Base-by-base conservation (phyloP, 2,329 filamentous ascomycete species). In the Gaeumannomyces sp. region DNA sequence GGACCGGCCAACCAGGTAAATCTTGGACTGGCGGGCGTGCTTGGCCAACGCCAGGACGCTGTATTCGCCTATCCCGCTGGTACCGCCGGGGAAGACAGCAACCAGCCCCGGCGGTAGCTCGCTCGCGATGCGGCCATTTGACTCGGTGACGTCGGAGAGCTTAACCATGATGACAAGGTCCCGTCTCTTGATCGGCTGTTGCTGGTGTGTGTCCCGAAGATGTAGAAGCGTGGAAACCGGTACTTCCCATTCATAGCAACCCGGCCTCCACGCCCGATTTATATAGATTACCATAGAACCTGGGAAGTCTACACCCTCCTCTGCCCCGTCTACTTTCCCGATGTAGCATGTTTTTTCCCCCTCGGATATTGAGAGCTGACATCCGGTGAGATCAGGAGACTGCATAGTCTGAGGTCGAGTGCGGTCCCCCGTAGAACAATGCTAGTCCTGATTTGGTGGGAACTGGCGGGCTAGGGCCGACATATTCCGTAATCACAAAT, bases 41-140 rank as follows among this genome's bases (percentile, higher is more conserved):
- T 75, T 73, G 3, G 78, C 78, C 60, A 84, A 80, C 5, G 76
- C 71, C 65, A 77, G 78, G 5, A 83, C 69, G 0, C 81, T 79
- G 58, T 73, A 74, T 68, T 81, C 79, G 59, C 82, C 82, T 60
- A 85, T 79, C 53, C 82, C 82, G 33, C 75, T 80, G 4, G 82
- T 84, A 27, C 74, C 81, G 28, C 83, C 82, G 10, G 80, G 77
- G 66, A 84, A 83, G 65, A 83, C 77, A 19, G 78, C 81, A 11
- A 82, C 78, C 7, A 82, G 73, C 16, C 75, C 73, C 2, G 73
- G 63, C 6, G 76, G 76, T 3, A 81, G 73, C 3, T 69, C 64
- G 25, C 69, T 67, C 13, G 69, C 53, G 33, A 76, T 73, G 8
- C 68, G 68, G 27, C 69, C 66, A 64, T 80, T 80, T 4, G 78